These are phyloP conservation scores for Xylaria longipes DNA, from an alignment of 495 filamentous ascomycete genomes.

Conservation along the genomic window DNA sequence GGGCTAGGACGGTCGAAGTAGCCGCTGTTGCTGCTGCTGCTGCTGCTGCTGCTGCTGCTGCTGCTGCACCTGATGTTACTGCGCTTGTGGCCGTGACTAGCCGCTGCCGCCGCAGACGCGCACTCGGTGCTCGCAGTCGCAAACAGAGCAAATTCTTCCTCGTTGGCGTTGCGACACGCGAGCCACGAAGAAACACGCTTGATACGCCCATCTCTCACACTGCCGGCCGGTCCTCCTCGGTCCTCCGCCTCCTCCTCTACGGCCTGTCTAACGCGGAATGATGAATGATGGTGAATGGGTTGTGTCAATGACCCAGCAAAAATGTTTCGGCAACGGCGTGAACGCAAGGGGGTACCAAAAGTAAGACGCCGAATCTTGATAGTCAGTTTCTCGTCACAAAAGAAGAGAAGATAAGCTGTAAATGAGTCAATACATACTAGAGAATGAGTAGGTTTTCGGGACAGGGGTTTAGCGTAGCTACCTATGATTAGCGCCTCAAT, in stretches of 20 bases:
- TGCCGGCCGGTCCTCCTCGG: background rate
- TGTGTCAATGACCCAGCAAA: background rate
- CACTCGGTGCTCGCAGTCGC: background rate
- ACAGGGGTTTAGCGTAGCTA: background rate
- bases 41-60: background rate
- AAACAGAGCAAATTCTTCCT: conserved; percentile 1
- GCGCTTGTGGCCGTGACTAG: conserved; percentile 6
- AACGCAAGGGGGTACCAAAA: background rate
- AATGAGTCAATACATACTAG: conserved; percentile 9
- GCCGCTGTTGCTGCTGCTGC: background rate
- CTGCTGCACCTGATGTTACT: background rate
- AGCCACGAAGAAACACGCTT: conserved; percentile 12
- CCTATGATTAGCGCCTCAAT: background rate
- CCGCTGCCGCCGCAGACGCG: conserved; percentile 16
- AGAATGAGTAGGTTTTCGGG: background rate
- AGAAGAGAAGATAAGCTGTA: conserved; percentile 3
- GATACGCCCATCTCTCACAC: conserved; percentile 10
- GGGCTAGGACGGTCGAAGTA: background rate
- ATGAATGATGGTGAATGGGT: no score
- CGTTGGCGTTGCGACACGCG: background rate
- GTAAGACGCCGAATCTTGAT: background rate
- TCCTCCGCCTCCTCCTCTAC: background rate
- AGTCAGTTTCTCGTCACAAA: background rate
- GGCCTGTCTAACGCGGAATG: background rate
- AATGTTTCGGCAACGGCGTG: background rate